These are phyloP conservation scores for Ceratobasidium sp. DNA, from an alignment of 1,284 basidiomycete species.

Conservation along the genomic window DNA sequence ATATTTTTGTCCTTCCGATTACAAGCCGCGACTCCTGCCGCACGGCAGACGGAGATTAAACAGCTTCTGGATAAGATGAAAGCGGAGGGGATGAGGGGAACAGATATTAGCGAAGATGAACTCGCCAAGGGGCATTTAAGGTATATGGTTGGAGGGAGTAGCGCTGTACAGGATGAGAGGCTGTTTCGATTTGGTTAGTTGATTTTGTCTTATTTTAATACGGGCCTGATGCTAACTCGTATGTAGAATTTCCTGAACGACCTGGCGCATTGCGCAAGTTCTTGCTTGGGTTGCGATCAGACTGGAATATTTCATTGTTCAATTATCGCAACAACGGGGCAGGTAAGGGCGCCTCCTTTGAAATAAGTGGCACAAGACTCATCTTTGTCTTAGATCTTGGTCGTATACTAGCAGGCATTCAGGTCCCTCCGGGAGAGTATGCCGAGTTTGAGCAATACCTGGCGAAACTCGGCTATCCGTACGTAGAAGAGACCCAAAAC, in stretches of 20 bases:
- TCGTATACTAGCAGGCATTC: conserved; percentile 92
- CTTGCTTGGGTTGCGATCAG: conserved; percentile 81
- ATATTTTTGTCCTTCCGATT: conserved; percentile 95
- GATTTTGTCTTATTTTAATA: not conserved
- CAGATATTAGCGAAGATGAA: conserved; percentile 95
- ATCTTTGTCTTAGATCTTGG: conserved; percentile 76
- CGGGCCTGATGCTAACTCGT: not conserved
- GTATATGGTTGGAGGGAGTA: conserved; percentile 93
- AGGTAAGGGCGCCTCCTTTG: conserved; percentile 65
- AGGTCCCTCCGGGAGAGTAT: conserved; percentile 81
- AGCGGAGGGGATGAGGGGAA: conserved; percentile 80
- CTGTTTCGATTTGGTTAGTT: conserved; percentile 89
- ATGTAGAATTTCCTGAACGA: conserved; percentile 93
- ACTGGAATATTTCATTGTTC: conserved; percentile 97
- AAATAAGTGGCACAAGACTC: conserved; percentile 32
- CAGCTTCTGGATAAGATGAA: conserved; percentile 74
- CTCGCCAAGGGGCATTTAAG: conserved; percentile 94
- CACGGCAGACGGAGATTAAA: conserved; percentile 76
- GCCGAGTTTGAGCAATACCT: conserved; percentile 82
- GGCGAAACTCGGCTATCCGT: conserved; percentile 84
- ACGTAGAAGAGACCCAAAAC: conserved; percentile 95
- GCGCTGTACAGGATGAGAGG: conserved; percentile 84
- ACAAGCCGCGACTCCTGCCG: conserved; percentile 64
- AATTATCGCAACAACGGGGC: conserved; percentile 98
- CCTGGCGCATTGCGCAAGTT: conserved; percentile 94